phyloP scores from a whole-genome alignment of 768 basidiomycete species.

The Symmetrospora coprosmae region DNA sequence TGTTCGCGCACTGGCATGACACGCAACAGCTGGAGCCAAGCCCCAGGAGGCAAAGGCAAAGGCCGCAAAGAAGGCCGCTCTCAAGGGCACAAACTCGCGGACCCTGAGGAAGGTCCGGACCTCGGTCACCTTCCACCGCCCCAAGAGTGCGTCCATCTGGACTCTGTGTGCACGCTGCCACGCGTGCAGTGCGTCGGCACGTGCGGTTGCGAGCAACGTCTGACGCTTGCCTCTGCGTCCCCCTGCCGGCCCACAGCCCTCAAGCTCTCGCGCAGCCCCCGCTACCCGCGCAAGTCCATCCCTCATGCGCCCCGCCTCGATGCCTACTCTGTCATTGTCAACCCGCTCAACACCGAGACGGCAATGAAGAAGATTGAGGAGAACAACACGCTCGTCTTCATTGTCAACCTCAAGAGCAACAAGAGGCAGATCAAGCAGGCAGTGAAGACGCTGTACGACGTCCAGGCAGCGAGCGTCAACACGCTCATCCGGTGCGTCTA shows the following conservation, averaged over 20 bases:
- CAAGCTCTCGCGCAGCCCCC: slow-evolving; percentile 62
- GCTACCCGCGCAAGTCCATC: slow-evolving; percentile 90
- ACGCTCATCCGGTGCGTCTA: slow-evolving; percentile 81
- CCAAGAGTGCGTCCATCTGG: background rate
- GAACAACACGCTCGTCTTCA: slow-evolving; percentile 97
- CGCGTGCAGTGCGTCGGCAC: background rate
- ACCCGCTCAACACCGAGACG: slow-evolving; percentile 36
- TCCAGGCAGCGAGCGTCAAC: slow-evolving; percentile 90
- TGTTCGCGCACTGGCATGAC: too few relatives aligned
- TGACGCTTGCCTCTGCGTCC: too few relatives aligned
- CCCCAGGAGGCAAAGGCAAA: slow-evolving; percentile 17
- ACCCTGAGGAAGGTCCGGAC: slow-evolving; percentile 64
- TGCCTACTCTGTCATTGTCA: slow-evolving; percentile 83
- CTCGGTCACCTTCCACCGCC: slow-evolving; percentile 60
- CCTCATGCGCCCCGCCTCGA: slow-evolving; percentile 90
- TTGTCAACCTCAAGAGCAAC: slow-evolving; percentile 86
- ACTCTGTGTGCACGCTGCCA: background rate
- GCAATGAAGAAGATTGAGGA: slow-evolving; percentile 99
- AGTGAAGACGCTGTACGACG: slow-evolving; percentile 97
- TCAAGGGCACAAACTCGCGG: slow-evolving; percentile 49
- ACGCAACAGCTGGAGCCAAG: background rate
- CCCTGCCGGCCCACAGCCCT: slow-evolving; percentile 77
- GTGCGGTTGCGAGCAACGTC: background rate
- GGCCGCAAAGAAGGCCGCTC: slow-evolving; percentile 73
- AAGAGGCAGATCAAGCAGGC: slow-evolving; percentile 99